phyloP scores from a whole-genome alignment of 345 rosid species.

The Brassica napus region DNA sequence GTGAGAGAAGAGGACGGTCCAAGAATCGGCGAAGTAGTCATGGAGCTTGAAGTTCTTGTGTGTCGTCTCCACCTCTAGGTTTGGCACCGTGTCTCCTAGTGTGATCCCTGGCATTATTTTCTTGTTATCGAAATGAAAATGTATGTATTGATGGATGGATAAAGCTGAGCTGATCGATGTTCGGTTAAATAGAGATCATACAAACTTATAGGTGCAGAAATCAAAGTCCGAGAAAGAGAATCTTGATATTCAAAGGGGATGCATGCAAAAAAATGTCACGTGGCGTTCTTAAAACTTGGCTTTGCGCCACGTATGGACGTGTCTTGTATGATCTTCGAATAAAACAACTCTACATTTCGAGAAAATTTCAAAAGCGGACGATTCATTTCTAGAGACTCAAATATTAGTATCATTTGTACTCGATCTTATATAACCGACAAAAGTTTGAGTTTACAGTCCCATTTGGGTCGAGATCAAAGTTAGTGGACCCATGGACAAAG shows the following conservation, averaged over 20 bases:
- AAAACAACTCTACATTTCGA: not conserved
- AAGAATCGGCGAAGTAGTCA: conserved; percentile 50
- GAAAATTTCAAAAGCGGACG: not conserved
- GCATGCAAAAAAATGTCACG: conserved; percentile 36
- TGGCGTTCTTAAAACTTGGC: conserved; percentile 19
- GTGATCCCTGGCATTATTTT: conserved; percentile 67
- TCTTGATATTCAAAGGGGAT: conserved; percentile 21
- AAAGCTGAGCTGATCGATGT: not conserved
- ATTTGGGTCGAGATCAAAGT: too few relatives aligned
- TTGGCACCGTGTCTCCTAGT: conserved; percentile 69
- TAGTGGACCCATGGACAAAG: too few relatives aligned
- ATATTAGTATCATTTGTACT: not conserved
- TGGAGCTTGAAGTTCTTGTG: conserved; percentile 66
- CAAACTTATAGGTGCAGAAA: not conserved
- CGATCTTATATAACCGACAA: not conserved
- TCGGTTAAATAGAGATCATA: conserved; percentile 30
- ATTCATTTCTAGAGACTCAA: not conserved
- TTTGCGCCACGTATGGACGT: conserved; percentile 33
- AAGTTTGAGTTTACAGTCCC: not conserved
- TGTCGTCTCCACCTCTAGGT: conserved; percentile 68
- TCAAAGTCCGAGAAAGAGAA: conserved; percentile 13
- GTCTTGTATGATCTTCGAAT: conserved; percentile 9
- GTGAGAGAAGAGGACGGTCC: conserved; percentile 86
- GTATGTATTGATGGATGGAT: conserved; percentile 10
- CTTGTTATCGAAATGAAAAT: not conserved